Evolutionary conservation across 768 basidiomycete genomes (phyloP).

Genomic region (Suillus brevipes): DNA sequence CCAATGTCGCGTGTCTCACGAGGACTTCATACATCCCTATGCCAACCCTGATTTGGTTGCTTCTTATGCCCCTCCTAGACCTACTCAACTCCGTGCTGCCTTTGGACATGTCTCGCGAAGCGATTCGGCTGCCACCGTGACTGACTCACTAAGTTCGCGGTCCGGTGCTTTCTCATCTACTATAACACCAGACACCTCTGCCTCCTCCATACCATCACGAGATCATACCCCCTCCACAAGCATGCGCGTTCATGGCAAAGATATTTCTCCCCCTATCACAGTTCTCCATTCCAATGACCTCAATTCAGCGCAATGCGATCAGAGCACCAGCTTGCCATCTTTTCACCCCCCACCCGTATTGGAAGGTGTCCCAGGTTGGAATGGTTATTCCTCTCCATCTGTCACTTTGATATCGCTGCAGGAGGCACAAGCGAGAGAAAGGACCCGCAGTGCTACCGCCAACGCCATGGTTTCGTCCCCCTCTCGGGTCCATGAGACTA

Average conservation of each 20-base stretch:
- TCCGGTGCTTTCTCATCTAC: slow-evolving; percentile 37
- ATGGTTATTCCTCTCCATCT: slow-evolving; percentile 47
- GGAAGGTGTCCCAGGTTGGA: slow-evolving; percentile 48
- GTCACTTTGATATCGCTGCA: slow-evolving; percentile 75
- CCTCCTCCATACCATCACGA: slow-evolving; percentile 22
- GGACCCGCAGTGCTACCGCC: slow-evolving; percentile 52
- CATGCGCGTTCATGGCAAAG: slow-evolving; percentile 42
- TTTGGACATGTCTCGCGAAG: slow-evolving; percentile 41
- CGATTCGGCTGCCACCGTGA: slow-evolving; percentile 55
- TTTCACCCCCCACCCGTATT: slow-evolving; percentile 34
- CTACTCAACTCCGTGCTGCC: slow-evolving; percentile 29
- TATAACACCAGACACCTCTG: slow-evolving; percentile 36
- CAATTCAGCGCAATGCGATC: slow-evolving; percentile 30
- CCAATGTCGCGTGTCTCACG: slow-evolving; percentile 35
- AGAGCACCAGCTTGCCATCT: slow-evolving; percentile 30
- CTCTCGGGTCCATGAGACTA: slow-evolving; percentile 28
- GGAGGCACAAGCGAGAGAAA: slow-evolving; percentile 71
- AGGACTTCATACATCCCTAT: slow-evolving; percentile 64
- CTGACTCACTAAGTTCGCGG: slow-evolving; percentile 42
- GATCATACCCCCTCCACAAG: slow-evolving; percentile 15
- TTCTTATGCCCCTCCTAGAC: slow-evolving; percentile 35
- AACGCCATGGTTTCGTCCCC: slow-evolving; percentile 29
- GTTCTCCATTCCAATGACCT: slow-evolving; percentile 33
- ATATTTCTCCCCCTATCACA: slow-evolving; percentile 57
- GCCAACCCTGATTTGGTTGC: slow-evolving; percentile 72